Conservation (phyloP, 805 yeast species). For the Monosporozyma unispora region DNA sequence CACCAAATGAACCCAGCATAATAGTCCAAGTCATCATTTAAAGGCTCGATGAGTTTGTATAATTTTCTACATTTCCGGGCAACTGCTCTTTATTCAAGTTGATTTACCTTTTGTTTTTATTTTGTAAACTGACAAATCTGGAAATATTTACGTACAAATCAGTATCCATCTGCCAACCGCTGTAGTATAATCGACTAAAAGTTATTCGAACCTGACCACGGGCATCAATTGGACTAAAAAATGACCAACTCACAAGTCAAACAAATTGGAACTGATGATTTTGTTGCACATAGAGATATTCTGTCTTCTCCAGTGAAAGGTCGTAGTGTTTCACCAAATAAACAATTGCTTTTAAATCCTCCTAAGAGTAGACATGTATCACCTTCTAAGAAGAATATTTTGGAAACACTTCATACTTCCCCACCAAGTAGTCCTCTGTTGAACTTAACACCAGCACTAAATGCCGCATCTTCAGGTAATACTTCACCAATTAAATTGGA, state of each 20-base stretch:
- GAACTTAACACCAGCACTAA: conserved; percentile 1
- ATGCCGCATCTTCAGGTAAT: neutral
- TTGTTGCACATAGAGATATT: conserved; percentile 19
- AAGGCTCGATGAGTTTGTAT: neutral
- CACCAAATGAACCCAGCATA: too few relatives aligned
- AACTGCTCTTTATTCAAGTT: neutral
- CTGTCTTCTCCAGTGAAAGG: conserved; percentile 16
- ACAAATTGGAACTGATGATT: conserved; percentile 7
- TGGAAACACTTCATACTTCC: neutral
- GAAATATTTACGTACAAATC: neutral
- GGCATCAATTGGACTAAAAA: neutral
- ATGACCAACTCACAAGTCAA: neutral
- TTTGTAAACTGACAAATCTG: neutral
- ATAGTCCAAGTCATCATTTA: neutral
- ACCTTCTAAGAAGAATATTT: neutral
- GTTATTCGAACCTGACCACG: too few relatives aligned
- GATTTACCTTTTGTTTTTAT: neutral
- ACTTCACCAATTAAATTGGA: neutral
- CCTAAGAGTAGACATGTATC: neutral
- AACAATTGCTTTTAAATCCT: neutral
- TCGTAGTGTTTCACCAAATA: neutral
- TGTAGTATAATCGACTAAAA: neutral
- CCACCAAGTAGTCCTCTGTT: conserved; percentile 3
- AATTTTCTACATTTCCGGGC: neutral
- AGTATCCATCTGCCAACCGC: neutral